Base-by-base conservation (phyloP, 768 basidiomycete genomes). In the Suillus placidus region DNA sequence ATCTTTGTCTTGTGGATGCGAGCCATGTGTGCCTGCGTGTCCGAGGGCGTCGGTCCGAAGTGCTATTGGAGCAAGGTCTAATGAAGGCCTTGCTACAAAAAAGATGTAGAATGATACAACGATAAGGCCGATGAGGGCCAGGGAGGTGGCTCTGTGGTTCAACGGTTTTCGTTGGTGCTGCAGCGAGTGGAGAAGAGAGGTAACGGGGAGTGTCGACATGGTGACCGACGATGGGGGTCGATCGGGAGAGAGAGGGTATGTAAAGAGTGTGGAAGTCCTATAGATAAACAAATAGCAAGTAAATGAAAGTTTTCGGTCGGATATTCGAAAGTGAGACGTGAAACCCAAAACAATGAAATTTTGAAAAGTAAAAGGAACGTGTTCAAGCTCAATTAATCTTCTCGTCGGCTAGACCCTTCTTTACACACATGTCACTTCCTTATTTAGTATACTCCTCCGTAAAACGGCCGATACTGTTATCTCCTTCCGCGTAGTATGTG, bases 81-180 rank as follows among this genome's bases (percentile, higher is more conserved):
- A 64, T 62, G 83, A 73, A 16, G 84, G 73, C 60, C 76, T 79
- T 45, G 83, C 81, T 60, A 85, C 72, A 70, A 89, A 80, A 67
- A 89, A 79, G 61, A 89, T 77, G 78, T 87, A 91, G 62, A 79
- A 80, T 45, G 85, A 81, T 68, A 89, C 76, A 37, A 79, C 71
- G 62, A 86, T 62, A 70, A 90, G 81, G 67, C 80, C 72, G 72
- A 85, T 60, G 71, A 90, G 81, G 10, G 84, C 85, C 69, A 89
- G 61, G 67, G 88, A 74, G 4, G 85, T 84, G 5, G 85, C 82
- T 63, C 85, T 81, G 52, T 86, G 82, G 70, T 82, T 85, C 8
- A 54, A 26, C 34, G 72, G 51, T 38, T 86, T 87, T 68, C 82
- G 76, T 16, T 81, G 80, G 42, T 81, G 74, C 35, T 73, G 73